Evolutionary conservation across 805 yeast species (phyloP).

Genomic region (Zygosaccharomyces lentus): DNA sequence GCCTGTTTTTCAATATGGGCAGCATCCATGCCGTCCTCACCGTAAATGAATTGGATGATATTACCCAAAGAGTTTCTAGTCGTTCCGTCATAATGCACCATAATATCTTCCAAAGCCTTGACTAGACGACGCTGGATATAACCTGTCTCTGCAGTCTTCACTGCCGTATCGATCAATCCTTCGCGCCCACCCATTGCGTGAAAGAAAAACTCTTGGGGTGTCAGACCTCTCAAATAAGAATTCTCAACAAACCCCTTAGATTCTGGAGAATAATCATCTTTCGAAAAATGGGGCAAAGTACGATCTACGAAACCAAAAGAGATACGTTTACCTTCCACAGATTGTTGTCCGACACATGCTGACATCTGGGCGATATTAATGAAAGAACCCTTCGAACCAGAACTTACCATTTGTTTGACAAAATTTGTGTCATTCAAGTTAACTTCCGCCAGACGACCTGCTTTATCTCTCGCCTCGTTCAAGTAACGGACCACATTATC

Average conservation of each 20-base stretch:
- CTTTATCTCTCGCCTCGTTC: constrained; percentile 98
- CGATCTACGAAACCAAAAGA: constrained; percentile 96
- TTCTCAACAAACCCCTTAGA: constrained; percentile 97
- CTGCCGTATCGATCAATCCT: constrained; percentile 99
- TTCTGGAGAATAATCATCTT: constrained; percentile 98
- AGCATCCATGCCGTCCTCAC: constrained; percentile 99
- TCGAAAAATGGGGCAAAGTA: constrained; percentile 94
- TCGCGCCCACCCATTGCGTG: constrained; percentile 99
- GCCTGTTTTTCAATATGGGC: constrained; percentile 96
- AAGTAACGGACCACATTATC: constrained; percentile 92
- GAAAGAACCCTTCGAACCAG: constrained; percentile 99
- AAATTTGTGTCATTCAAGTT: constrained; percentile 90
- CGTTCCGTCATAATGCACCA: constrained; percentile 98
- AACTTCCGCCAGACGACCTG: constrained; percentile 98
- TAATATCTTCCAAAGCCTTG: constrained; percentile 92
- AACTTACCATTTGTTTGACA: constrained; percentile 98
- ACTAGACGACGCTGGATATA: constrained; percentile 97
- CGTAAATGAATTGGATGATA: constrained; percentile 90
- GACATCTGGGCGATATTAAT: constrained; percentile 99
- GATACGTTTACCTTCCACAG: constrained; percentile 99
- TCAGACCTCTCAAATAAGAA: constrained; percentile 92
- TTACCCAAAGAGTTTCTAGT: constrained; percentile 97
- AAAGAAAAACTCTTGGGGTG: constrained; percentile 98
- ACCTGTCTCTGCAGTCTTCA: constrained; percentile 98
- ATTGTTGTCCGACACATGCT: constrained; percentile 99